Evolutionary conservation across 2,329 filamentous ascomycete genomes (phyloP).

Genomic region (Peltaster fructicola): DNA sequence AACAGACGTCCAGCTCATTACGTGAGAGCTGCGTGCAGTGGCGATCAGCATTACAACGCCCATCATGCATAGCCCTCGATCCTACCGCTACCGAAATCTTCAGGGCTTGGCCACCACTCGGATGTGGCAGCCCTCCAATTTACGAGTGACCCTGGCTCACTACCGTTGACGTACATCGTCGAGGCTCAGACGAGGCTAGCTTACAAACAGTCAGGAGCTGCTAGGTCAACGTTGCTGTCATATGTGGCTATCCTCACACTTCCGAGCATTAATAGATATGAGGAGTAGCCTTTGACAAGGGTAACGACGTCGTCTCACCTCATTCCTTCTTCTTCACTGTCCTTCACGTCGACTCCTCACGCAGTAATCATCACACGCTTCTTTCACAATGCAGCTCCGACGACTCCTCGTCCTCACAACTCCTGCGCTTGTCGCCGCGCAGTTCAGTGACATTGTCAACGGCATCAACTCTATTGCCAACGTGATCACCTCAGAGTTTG

Average conservation of each 20-base stretch:
- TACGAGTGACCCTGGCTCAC: too few species aligned
- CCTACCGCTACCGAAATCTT: too few species aligned
- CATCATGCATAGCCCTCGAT: too few species aligned
- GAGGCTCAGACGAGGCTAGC: neutral
- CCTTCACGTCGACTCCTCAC: neutral
- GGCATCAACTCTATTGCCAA: slow-evolving; percentile 2
- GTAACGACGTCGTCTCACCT: neutral
- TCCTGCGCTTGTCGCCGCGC: slow-evolving; percentile 6
- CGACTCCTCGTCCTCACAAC: slow-evolving; percentile 6
- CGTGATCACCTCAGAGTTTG: neutral
- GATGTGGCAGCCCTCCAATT: too few species aligned
- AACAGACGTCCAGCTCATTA: too few species aligned
- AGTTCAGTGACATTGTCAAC: slow-evolving; percentile 4
- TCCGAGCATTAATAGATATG: neutral
- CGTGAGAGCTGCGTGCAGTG: too few species aligned
- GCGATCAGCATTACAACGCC: too few species aligned
- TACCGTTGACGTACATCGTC: too few species aligned
- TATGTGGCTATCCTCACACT: neutral
- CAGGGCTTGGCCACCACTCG: too few species aligned
- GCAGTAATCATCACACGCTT: neutral
- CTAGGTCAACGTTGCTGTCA: neutral
- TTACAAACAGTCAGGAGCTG: neutral
- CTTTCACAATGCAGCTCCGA: neutral
- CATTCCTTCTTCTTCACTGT: neutral
- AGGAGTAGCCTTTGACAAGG: too few species aligned